Conservation (phyloP, 805 yeast genomes). For the Candida taoyuanica region DNA sequence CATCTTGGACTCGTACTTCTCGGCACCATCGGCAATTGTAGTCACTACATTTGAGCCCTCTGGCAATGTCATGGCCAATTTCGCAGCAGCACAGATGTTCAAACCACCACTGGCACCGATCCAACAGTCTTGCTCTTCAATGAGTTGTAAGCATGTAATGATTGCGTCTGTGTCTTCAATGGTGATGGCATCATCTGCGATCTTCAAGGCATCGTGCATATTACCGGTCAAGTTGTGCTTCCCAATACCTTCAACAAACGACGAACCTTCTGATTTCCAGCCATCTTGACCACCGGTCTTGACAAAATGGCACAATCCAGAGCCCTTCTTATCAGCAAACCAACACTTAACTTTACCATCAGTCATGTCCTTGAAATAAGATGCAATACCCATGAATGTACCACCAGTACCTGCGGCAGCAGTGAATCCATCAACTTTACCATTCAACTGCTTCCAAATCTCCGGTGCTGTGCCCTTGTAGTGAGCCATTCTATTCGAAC, state of each 20-base stretch:
- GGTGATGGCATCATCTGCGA: slow-evolving; percentile 21
- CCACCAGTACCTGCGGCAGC: slow-evolving; percentile 86
- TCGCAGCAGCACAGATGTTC: slow-evolving; percentile 22
- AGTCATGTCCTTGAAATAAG: slow-evolving; percentile 48
- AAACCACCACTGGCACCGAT: slow-evolving; percentile 26
- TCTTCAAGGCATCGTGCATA: slow-evolving; percentile 18
- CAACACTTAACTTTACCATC: slow-evolving; percentile 39
- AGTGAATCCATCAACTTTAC: slow-evolving; percentile 56
- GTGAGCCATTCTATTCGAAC: slow-evolving; percentile 69
- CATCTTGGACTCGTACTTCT: slow-evolving; percentile 22
- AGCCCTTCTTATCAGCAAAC: slow-evolving; percentile 80
- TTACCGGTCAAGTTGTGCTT: slow-evolving; percentile 23
- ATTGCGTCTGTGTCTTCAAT: slow-evolving; percentile 20
- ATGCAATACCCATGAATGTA: slow-evolving; percentile 71
- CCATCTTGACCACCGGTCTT: slow-evolving; percentile 16
- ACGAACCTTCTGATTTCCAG: slow-evolving; percentile 21
- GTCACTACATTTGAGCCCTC: slow-evolving; percentile 25
- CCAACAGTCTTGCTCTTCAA: slow-evolving; percentile 19
- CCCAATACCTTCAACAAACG: slow-evolving; percentile 27
- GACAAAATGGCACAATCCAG: slow-evolving; percentile 46
- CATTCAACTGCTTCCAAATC: slow-evolving; percentile 54
- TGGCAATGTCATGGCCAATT: slow-evolving; percentile 21
- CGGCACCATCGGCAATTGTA: slow-evolving; percentile 23
- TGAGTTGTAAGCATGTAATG: slow-evolving; percentile 14
- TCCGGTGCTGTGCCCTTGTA: slow-evolving; percentile 75